Percentiles rank a stretch among this genome's conserved stretches.
These are phyloP conservation scores for Globisporangium carolinianum DNA, from an alignment of 352 stramenopile species.

Conservation along the genomic window DNA sequence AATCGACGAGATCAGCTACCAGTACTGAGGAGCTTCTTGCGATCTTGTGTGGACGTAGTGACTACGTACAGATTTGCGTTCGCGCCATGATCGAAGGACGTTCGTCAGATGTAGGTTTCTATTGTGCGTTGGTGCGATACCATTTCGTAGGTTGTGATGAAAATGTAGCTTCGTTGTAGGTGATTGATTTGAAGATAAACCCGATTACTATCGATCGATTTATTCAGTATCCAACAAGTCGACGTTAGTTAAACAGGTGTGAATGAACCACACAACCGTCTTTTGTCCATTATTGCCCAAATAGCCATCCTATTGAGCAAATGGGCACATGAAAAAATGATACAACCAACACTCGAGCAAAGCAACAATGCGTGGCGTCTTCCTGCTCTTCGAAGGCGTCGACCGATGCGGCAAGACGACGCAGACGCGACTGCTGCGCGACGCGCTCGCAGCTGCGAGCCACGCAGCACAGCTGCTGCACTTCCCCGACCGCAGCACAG, in stretches of 20 bases:
- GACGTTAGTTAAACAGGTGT: no score
- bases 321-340: background rate
- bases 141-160: no score
- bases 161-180: no score
- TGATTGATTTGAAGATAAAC: no score
- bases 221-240: no score
- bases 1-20: constrained; percentile 3
- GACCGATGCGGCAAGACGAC: constrained; percentile 99
- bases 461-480: constrained; percentile 47
- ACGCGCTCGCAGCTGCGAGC: constrained; percentile 32
- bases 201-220: no score
- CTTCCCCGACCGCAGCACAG: constrained; percentile 80
- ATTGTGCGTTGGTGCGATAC: no score
- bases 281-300: no score
- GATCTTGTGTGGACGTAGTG: background rate
- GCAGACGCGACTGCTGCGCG: constrained; percentile 90
- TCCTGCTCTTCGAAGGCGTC: constrained; percentile 99
- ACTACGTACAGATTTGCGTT: background rate
- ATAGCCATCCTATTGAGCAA: no score
- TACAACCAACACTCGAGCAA: background rate
- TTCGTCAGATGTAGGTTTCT: no score
- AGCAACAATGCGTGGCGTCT: constrained; percentile 79
- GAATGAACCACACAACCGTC: no score
- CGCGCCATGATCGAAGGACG: no score
- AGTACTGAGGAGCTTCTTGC: constrained; percentile 1